Percentiles rank a stretch among this genome's conserved stretches.
These are phyloP conservation scores for Phaeosphaeriaceae sp. DNA, from an alignment of 2,329 filamentous ascomycete genomes.

Conservation along the genomic window DNA sequence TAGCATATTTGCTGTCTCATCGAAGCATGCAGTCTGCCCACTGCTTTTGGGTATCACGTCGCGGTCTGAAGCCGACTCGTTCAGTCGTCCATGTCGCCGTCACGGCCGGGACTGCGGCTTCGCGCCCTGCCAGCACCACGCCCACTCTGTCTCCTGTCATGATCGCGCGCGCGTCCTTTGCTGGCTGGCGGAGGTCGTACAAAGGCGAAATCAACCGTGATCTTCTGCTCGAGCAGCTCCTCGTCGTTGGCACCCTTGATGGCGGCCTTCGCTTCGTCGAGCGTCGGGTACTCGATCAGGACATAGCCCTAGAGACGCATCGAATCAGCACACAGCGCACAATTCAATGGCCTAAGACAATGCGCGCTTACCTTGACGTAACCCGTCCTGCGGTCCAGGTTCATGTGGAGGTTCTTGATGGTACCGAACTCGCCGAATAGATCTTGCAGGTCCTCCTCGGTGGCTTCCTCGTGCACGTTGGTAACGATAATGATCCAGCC, in stretches of 20 bases:
- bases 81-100: constrained; percentile 43
- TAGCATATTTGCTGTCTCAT: not conserved
- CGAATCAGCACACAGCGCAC: constrained; percentile 69
- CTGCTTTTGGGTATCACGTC: not conserved
- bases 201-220: constrained; percentile 84
- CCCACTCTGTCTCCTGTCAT: constrained; percentile 39
- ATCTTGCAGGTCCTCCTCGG: constrained; percentile 82
- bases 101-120: constrained; percentile 54
- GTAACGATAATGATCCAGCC: constrained; percentile 89
- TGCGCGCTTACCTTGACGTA: constrained; percentile 75
- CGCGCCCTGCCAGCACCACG: constrained; percentile 46
- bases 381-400: constrained; percentile 80
- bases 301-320: constrained; percentile 81
- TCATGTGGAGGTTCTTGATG: constrained; percentile 86
- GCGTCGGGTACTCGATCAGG: constrained; percentile 81
- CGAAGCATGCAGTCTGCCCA: not conserved
- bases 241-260: constrained; percentile 80
- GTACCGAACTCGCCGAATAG: constrained; percentile 84
- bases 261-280: constrained; percentile 80
- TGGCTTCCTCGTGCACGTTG: constrained; percentile 86
- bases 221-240: constrained; percentile 81
- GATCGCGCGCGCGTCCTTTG: constrained; percentile 53
- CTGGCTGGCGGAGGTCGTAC: constrained; percentile 73
- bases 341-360: not conserved
- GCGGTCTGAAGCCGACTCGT: not conserved